Evolutionary conservation across 257 asterid species (phyloP), one percentile per base, ranked within the genome.

Genomic region (Primulina tabacum): DNA sequence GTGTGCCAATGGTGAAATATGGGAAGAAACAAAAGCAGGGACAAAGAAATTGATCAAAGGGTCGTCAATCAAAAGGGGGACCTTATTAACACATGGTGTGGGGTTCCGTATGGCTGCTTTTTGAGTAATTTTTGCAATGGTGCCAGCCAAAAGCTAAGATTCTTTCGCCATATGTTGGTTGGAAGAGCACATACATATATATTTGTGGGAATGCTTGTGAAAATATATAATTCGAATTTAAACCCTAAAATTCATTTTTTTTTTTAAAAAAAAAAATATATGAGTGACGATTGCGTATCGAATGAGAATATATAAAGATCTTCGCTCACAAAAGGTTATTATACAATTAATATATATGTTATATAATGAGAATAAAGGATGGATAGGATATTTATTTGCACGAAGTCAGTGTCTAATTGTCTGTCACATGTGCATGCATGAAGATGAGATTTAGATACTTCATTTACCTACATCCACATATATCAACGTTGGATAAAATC

Each of bases 31-130:
- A 86, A 81, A 80, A 64, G 82, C 84, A 83, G 81, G 82, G 86
- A 87, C 89, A 86, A 74, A 79, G 73, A 73, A 72, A 71, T 75
- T 50, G 75, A 0, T 21, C 24, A 52, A 67, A 76, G 69, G 78
- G 57, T 81, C 90, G 80, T 79, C 83, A 78, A 78, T 72, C 65
- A 32, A 81, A 77, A 79, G 91, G 94, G 97, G 98, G 89, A 88
- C 95, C 92, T 83, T 84, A 69, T 64, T 65, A 32, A 90, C 97
- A 92, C 98, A 92, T 92, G 97, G 97, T 85, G 92, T 82, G 94
- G 92, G 87, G 87, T 71, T 75, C 56, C 73, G 55, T 66, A 43
- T 32, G 57, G 57, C 57, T 64, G 57, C 57, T 64, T 43, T 75
- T 75, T 66, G 18, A 58, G 35, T 79, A 74, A 73, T 64, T 79